Evolutionary conservation across 2,329 filamentous ascomycete species (phyloP).

Genomic region (Paramyrothecium roridum): DNA sequence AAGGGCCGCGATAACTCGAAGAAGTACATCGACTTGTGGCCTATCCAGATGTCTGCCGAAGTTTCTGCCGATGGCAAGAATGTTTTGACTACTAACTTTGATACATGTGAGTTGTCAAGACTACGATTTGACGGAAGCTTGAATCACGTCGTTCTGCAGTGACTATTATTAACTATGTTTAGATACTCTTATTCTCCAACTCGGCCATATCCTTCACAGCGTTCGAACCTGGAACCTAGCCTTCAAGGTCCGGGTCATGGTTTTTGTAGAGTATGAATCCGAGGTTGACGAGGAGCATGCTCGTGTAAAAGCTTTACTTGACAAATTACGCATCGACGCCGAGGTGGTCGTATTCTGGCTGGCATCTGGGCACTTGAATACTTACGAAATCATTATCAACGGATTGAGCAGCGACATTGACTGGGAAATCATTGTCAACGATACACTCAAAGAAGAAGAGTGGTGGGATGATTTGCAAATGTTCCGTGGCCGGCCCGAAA

Average conservation of each 20-base stretch:
- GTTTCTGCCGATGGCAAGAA: conserved; percentile 64
- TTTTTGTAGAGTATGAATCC: conserved; percentile 85
- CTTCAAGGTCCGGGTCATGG: conserved; percentile 72
- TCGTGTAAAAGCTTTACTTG: conserved; percentile 69
- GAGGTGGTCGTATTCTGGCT: conserved; percentile 79
- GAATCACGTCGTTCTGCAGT: too few relatives aligned
- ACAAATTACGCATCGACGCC: conserved; percentile 79
- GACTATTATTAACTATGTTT: conserved; percentile 7
- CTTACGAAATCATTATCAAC: conserved; percentile 77
- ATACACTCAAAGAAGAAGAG: conserved; percentile 65
- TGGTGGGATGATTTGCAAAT: conserved; percentile 80
- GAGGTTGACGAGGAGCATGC: conserved; percentile 77
- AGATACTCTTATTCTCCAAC: conserved; percentile 78
- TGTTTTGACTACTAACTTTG: conserved; percentile 82
- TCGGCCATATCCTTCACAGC: conserved; percentile 80
- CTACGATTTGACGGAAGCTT: too few relatives aligned
- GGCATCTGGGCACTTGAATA: conserved; percentile 66
- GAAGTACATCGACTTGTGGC: conserved; percentile 85
- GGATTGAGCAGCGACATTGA: conserved; percentile 56
- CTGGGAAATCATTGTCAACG: conserved; percentile 58
- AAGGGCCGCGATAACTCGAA: conserved; percentile 58
- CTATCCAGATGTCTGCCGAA: conserved; percentile 90
- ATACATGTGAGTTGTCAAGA: conserved; percentile 63
- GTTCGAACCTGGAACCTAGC: conserved; percentile 76
- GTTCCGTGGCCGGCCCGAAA: conserved; percentile 38